Evolutionary conservation across 768 basidiomycete species (phyloP), one percentile per base, ranked within the genome.

Genomic region (Mycena sanguinolenta): DNA sequence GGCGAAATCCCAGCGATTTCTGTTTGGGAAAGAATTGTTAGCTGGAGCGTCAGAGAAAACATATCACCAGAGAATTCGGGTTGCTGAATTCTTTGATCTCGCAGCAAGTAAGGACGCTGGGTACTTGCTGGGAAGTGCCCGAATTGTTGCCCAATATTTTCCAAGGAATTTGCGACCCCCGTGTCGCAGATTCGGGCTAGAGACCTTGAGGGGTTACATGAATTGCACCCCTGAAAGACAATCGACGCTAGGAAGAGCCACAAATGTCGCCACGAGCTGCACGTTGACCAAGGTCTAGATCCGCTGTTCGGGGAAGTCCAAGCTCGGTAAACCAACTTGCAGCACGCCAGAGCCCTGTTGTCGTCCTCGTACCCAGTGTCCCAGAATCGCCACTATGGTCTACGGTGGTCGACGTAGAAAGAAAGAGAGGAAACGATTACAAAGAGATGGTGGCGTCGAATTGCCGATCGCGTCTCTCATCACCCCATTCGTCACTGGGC

Each of bases 371-470:
- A n/a, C 25, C 4, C 42, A 60, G 21, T 21, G 58, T 28, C 21
- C 30, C 4, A 52, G n/a, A 58, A 38, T 53, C 7, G 16, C 30
- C 12, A 52, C 60, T 49, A 4, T 25, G 49, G 60, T 27, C 30
- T 12, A 42, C 7, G 14, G 5, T 25, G 49, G 60, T 27, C 30
- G 13, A 42, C 7, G 14, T 19, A 17, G 42, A 27, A 44, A 27
- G 27, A 23, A 32, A 25, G n/a, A 8, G 5, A n/a, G 42, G 5
- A 8, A 27, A 28, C 7, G 64, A 65, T 58, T 27, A 57, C 53
- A 57, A 64, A 63, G 61, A 25, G 42, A 50, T 59, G 27, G 58
- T 60, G 58, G 65, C 65, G 65, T 62, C 55, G 60, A 58, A 10
- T 34, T 34, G 32, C 32, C 32, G 32, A 34, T 36, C 32, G 38